Percentiles rank a stretch among this genome's conserved stretches.
phyloP scores from a whole-genome alignment of 768 basidiomycete species.

The Imleria badia region DNA sequence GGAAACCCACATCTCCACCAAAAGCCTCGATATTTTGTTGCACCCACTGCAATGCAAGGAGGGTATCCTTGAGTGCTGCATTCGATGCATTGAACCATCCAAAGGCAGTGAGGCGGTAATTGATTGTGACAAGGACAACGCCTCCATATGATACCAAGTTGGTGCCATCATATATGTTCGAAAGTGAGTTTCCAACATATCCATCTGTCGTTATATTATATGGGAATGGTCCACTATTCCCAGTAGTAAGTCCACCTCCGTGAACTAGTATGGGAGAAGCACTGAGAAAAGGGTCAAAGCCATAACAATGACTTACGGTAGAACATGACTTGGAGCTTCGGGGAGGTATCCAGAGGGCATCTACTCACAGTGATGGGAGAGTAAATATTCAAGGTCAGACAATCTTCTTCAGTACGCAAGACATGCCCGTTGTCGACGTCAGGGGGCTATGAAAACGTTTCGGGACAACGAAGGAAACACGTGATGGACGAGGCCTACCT shows the following conservation, averaged over 20 bases:
- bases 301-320: not conserved
- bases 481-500: not conserved
- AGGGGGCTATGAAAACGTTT: slow-evolving; percentile 4
- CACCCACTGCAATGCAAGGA: slow-evolving; percentile 38
- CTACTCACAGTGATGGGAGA: slow-evolving; percentile 5
- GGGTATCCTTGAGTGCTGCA: slow-evolving; percentile 30
- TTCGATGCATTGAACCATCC: slow-evolving; percentile 29
- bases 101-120: slow-evolving; percentile 20
- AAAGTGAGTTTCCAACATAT: slow-evolving; percentile 17
- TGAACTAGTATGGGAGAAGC: slow-evolving; percentile 11
- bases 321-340: slow-evolving; percentile 24
- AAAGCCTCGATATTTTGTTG: slow-evolving; percentile 36
- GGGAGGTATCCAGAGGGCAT: not conserved
- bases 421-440: slow-evolving; percentile 14
- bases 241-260: slow-evolving; percentile 17
- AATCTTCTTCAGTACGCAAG: slow-evolving; percentile 14
- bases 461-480: not conserved
- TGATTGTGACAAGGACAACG: slow-evolving; percentile 24
- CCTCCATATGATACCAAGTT: slow-evolving; percentile 27
- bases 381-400: slow-evolving; percentile 21
- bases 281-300: not conserved
- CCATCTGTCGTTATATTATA: slow-evolving; percentile 22
- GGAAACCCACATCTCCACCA: slow-evolving; percentile 34
- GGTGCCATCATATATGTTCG: slow-evolving; percentile 24
- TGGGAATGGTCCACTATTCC: slow-evolving; percentile 17